A percentile compares a stretch with the other conserved stretches of the same genome.
Conservation (phyloP, 805 yeast species). For the Ogataea kodamae region DNA sequence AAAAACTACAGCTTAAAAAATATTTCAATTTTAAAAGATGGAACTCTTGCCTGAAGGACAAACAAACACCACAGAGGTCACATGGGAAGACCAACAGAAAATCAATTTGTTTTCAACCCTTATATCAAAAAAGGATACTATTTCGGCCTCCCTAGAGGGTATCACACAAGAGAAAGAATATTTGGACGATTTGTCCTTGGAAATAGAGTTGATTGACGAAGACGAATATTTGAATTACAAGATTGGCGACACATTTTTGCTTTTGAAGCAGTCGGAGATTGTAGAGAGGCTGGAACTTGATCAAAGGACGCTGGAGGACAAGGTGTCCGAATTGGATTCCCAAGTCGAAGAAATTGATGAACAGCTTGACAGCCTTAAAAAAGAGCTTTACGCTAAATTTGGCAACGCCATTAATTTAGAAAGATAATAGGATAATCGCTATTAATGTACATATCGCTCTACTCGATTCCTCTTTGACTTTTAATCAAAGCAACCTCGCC, state of each 20-base stretch:
- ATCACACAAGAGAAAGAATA: constrained; percentile 75
- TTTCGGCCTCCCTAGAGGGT: constrained; percentile 45
- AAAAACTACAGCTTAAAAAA: neutral
- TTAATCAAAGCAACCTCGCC: constrained; percentile 62
- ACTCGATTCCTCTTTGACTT: constrained; percentile 29
- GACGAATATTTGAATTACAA: constrained; percentile 72
- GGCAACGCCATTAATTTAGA: constrained; percentile 89
- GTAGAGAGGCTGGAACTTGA: constrained; percentile 65
- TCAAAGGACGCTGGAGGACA: constrained; percentile 46
- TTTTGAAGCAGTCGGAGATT: constrained; percentile 62
- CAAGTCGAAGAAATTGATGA: constrained; percentile 51
- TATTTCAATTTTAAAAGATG: constrained; percentile 16
- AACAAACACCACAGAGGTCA: constrained; percentile 54
- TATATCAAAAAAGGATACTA: constrained; percentile 63
- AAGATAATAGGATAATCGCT: constrained; percentile 32
- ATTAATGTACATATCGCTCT: constrained; percentile 12
- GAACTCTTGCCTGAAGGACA: constrained; percentile 52
- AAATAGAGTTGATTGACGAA: constrained; percentile 79
- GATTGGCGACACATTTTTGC: constrained; percentile 78
- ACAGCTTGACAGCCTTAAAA: constrained; percentile 59
- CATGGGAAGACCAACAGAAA: constrained; percentile 82
- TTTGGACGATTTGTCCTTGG: constrained; percentile 79
- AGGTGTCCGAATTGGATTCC: constrained; percentile 44
- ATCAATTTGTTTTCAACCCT: constrained; percentile 87
- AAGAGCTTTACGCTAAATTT: constrained; percentile 78